Evolutionary conservation across 139 green algal species (phyloP).

Genomic region (Chlamydomonas sphaeroides): DNA sequence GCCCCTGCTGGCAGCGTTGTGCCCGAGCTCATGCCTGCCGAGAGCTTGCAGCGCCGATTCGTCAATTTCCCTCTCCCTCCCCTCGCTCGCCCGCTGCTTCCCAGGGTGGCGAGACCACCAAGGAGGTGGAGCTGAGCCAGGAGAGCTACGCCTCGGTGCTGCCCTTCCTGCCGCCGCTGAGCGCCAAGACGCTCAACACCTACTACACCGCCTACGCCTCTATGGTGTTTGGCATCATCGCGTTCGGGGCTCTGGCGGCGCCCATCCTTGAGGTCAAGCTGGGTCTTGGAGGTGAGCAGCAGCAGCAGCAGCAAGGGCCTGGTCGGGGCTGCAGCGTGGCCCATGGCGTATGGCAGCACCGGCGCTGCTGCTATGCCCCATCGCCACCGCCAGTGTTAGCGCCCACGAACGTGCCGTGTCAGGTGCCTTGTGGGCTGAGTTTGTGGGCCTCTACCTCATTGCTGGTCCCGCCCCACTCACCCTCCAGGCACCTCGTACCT

Average conservation of each 20-base stretch:
- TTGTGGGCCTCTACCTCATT: too few species aligned
- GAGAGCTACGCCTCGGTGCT: slow-evolving; percentile 81
- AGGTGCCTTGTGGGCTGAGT: too few species aligned
- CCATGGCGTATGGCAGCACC: too few species aligned
- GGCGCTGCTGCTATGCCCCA: too few species aligned
- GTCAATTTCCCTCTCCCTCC: not conserved
- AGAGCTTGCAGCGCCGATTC: too few species aligned
- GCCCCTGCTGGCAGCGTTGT: too few species aligned
- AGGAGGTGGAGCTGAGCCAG: slow-evolving; percentile 63
- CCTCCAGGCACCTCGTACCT: slow-evolving; percentile 83
- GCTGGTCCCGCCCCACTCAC: too few species aligned
- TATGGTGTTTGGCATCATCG: slow-evolving; percentile 83
- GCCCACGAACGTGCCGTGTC: too few species aligned
- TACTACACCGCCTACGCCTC: slow-evolving; percentile 87
- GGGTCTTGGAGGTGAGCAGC: slow-evolving; percentile 85
- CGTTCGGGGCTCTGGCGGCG: slow-evolving; percentile 93
- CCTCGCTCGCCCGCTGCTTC: not conserved
- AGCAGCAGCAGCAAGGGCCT: too few species aligned
- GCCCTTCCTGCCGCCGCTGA: slow-evolving; percentile 92
- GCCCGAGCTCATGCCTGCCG: too few species aligned
- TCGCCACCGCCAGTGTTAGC: too few species aligned
- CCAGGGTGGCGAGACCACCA: slow-evolving; percentile 33
- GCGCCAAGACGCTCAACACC: slow-evolving; percentile 80
- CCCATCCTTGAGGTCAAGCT: slow-evolving; percentile 93
- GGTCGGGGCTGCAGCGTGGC: not conserved